Base-by-base conservation (phyloP, 257 asterid species). In the Solanum peruvianum region DNA sequence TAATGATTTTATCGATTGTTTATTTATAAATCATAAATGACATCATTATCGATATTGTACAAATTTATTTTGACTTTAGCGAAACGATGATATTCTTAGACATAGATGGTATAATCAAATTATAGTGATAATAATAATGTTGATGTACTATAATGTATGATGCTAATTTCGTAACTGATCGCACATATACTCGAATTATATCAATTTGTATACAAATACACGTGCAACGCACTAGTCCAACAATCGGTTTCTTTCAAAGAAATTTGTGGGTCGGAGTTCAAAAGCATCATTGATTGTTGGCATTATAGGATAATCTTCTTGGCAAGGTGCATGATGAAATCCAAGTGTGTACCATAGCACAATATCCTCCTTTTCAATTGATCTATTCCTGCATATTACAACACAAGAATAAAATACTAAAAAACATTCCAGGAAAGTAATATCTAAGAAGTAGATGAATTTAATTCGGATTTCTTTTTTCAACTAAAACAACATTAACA, bases 271-370 rank as follows among this genome's bases (percentile, higher is more conserved):
- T 42, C 93, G 76, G 11, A 94, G 96, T 90, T 94, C 96, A 60
- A 95, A 92, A 35, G 94, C 94, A 85, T 88, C 93, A 80, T 86
- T 35, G 14, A 95, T 35, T 58, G 90, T 75, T 42, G 95, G 93
- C 98, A 95, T 95, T 1, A 94, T 91, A 42, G 96, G 98, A 80
- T 89, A 95, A 86, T 95, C 96, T 87, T 95, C 97, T 80, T 95
- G 95, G 70, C 20, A 86, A 45, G 98, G 96, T 70, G 42, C 87
- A 87, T 95, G 98, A 90, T 95, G 97, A 60, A 95, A 92, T 11
- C 98, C 98, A 27, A 95, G 76, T 2, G 95, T 95, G 56, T 94
- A 93, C 95, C 95, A 95, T 82, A 93, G n/a, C 89, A 93, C 98
- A 87, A 95, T 87, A 60, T 94, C 98, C 84, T 90, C 91, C 44